Conservation (phyloP, 352 stramenopile species). For the Pythium apleroticum region DNA sequence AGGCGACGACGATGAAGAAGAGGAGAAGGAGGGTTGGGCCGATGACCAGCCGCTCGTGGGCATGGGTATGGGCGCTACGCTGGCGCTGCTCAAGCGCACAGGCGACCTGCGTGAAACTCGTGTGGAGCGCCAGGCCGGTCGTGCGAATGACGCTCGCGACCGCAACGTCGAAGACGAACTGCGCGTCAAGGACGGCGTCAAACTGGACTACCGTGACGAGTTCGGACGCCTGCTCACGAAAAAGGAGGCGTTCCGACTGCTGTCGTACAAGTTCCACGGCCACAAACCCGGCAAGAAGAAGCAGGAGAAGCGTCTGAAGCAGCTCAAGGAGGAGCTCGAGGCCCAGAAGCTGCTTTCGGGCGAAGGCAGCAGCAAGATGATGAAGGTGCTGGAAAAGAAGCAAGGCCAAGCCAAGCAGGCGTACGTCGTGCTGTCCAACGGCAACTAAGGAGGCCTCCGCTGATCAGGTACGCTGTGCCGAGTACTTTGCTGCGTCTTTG, state of each 20-base stretch:
- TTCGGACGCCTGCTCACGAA: conserved; percentile 95
- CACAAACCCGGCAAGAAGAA: conserved; percentile 97
- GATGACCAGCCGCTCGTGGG: conserved; percentile 84
- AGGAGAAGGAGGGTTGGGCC: conserved; percentile 68
- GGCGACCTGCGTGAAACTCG: conserved; percentile 90
- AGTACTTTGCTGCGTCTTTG: background rate
- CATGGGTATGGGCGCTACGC: conserved; percentile 89
- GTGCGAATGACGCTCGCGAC: conserved; percentile 94
- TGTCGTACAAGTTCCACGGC: conserved; percentile 99
- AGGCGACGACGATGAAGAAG: conserved; percentile 35
- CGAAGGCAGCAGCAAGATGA: conserved; percentile 82
- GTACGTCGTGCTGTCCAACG: conserved; percentile 79
- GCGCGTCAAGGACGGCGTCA: conserved; percentile 80
- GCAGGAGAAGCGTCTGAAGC: conserved; percentile 93
- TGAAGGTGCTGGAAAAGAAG: conserved; percentile 85
- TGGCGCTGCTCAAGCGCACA: conserved; percentile 91
- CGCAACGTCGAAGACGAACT: conserved; percentile 90
- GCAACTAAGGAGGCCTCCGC: conserved; percentile 40
- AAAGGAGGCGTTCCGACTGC: conserved; percentile 97
- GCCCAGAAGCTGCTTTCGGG: conserved; percentile 73
- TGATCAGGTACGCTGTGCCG: background rate
- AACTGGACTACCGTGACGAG: conserved; percentile 97
- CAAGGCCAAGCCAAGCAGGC: conserved; percentile 81
- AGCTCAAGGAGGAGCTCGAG: conserved; percentile 82
- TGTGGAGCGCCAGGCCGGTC: conserved; percentile 89